Conservation (phyloP, 75 land plant genomes). For the Selaginella tamariscina region DNA sequence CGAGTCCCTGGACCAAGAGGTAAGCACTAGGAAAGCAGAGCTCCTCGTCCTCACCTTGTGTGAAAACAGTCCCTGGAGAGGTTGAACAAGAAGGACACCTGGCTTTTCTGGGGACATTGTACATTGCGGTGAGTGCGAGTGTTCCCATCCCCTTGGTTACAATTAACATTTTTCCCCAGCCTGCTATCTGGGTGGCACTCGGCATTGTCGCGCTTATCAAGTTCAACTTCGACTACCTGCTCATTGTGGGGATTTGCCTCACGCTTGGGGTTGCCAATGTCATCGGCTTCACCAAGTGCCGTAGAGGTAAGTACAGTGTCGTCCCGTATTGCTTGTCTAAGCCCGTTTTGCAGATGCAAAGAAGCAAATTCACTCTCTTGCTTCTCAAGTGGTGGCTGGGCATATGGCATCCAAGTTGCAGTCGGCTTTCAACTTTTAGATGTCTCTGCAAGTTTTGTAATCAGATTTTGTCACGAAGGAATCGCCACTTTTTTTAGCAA, state of each 20-base stretch:
- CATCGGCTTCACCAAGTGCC: conserved; percentile 94
- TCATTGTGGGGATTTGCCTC: conserved; percentile 84
- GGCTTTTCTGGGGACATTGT: conserved; percentile 99
- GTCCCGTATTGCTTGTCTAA: too few relatives aligned
- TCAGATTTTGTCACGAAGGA: too few relatives aligned
- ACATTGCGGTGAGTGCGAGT: conserved; percentile 27
- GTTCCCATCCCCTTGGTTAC: not conserved
- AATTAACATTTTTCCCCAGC: conserved; percentile 35
- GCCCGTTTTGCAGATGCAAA: conserved; percentile 69
- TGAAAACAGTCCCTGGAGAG: conserved; percentile 55
- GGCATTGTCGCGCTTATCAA: conserved; percentile 83
- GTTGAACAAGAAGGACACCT: conserved; percentile 93
- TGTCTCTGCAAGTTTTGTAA: not conserved
- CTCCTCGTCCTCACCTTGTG: not conserved
- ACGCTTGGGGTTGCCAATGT: conserved; percentile 78
- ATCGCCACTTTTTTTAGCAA: too few relatives aligned
- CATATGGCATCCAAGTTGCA: conserved; percentile 14
- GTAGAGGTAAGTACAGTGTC: conserved; percentile 57
- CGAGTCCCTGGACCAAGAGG: conserved; percentile 95
- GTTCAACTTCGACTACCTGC: conserved; percentile 90
- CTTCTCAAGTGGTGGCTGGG: conserved; percentile 26
- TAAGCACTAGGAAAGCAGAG: conserved; percentile 12
- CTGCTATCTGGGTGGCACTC: conserved; percentile 73
- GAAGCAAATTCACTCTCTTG: conserved; percentile 78
- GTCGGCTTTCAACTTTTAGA: conserved; percentile 2